Conservation (phyloP, 2,329 filamentous ascomycete species). For the Metarhizium rileyi region DNA sequence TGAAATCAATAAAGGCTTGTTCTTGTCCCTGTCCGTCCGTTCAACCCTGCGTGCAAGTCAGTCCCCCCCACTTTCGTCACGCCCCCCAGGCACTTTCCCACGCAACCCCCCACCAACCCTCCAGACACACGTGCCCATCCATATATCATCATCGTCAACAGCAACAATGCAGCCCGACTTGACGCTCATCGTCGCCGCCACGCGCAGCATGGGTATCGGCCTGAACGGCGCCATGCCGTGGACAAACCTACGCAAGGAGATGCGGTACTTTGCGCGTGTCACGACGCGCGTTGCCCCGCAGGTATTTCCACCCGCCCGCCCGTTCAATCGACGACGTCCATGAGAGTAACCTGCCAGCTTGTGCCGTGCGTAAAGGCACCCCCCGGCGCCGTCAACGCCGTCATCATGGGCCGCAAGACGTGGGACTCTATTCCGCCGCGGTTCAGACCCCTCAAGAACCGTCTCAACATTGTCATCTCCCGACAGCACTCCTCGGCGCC, state of each 20-base stretch:
- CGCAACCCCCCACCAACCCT: not conserved
- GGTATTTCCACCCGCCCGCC: constrained; percentile 17
- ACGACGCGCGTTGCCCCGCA: constrained; percentile 55
- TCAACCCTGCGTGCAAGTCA: too few species aligned
- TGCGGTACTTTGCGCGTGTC: constrained; percentile 89
- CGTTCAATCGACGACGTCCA: not conserved
- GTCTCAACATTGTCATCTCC: constrained; percentile 76
- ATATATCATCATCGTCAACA: not conserved
- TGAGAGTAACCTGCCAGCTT: too few species aligned
- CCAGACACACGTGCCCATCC: not conserved
- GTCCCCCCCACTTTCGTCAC: too few species aligned
- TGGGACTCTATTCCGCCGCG: constrained; percentile 79
- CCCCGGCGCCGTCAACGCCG: constrained; percentile 49
- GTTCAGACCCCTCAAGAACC: constrained; percentile 69
- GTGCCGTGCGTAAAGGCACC: constrained; percentile 15
- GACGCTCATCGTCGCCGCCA: constrained; percentile 90
- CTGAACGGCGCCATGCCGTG: constrained; percentile 71
- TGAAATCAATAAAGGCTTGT: too few species aligned
- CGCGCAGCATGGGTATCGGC: constrained; percentile 85
- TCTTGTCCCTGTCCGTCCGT: too few species aligned
- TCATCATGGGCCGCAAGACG: constrained; percentile 96
- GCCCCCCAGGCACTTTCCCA: not conserved
- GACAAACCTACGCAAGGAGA: constrained; percentile 80
- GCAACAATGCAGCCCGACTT: constrained; percentile 43
- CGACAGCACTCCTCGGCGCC: constrained; percentile 30